phyloP scores from a whole-genome alignment of 352 stramenopile species.

The Pythium brachiatum region DNA sequence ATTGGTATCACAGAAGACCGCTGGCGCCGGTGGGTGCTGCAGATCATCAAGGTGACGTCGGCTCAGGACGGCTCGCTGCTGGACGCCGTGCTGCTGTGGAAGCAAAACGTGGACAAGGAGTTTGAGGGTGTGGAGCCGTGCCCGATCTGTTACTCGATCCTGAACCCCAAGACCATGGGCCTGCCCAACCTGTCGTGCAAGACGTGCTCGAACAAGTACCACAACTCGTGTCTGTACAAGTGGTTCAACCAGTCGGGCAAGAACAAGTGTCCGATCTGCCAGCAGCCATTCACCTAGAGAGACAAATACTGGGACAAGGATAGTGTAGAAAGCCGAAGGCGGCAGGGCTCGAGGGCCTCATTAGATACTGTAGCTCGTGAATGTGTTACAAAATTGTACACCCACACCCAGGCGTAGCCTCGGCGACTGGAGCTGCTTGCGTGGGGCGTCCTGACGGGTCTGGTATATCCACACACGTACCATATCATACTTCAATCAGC shows the following conservation, averaged over 20 bases:
- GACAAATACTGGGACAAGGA: not conserved
- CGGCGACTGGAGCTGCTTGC: conserved; percentile 18
- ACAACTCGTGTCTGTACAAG: conserved; percentile 93
- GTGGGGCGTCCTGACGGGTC: conserved; percentile 26
- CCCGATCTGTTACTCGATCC: conserved; percentile 91
- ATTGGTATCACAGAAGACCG: conserved; percentile 90
- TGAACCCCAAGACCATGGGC: conserved; percentile 89
- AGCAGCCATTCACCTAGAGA: conserved; percentile 82
- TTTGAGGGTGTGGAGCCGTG: conserved; percentile 92
- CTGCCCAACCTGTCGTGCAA: conserved; percentile 89
- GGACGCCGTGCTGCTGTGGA: conserved; percentile 91
- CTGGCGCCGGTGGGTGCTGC: conserved; percentile 91
- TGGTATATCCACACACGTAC: conserved; percentile 16
- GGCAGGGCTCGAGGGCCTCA: not conserved
- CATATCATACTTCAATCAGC: not conserved
- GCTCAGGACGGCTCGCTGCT: conserved; percentile 88
- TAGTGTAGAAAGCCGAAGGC: conserved; percentile 1
- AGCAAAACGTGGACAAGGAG: conserved; percentile 91
- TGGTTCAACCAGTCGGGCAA: conserved; percentile 94
- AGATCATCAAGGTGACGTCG: conserved; percentile 90
- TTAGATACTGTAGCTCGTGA: not conserved
- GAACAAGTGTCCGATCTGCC: conserved; percentile 92
- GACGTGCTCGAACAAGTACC: conserved; percentile 92
- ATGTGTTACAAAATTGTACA: conserved; percentile 50
- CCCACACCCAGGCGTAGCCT: conserved; percentile 51